Base-by-base conservation (phyloP, 345 rosid species). In the Erysimum cheiranthoides region DNA sequence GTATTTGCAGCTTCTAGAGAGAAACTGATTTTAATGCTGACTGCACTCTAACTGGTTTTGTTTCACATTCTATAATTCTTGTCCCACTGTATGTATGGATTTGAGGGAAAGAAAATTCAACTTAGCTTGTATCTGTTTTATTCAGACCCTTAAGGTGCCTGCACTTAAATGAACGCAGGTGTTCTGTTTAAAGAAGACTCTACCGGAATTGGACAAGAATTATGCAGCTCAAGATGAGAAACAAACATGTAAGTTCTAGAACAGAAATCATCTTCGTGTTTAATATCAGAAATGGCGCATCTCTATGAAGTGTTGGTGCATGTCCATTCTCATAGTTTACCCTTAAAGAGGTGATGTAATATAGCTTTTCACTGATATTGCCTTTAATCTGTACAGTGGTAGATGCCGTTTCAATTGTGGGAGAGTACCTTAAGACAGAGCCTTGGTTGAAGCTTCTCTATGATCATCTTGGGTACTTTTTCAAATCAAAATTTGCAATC, bases 361-460 rank as follows among this genome's bases (percentile, higher is more conserved):
- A 36, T 72, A 57, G 51, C 54, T 70, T 31, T 18, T 61, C 47
- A 68, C 61, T 79, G 49, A 77, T 67, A 47, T 45, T 27, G 3
- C 46, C 40, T 77, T 9, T 27, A 73, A 39, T 60, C 59, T 62
- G 65, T 83, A 79, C 88, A 90, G 94, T 88, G 78, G 70, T 86
- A 51, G 90, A 86, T 71, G 89, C 96, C 10, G 85, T 90, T 75
- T 83, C 88, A 46, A 86, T 88, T 52, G 57, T 90, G 40, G 90
- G 92, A 57, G 97, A 94, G 76, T 94, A 91, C 78, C 47, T 94
- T 83, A 88, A 84, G 65, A 85, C 87, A 56, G 92, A 90, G 72
- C 86, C 92, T 31, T 94, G 97, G 97, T 70, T 91, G 86, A 90
- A 84, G 82, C 85, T 87, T 79, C 77, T 91, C 72, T 83, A 89